Percentiles rank a stretch among this genome's conserved stretches.
phyloP scores from a whole-genome alignment of 108 stramenopile genomes.

The Nitzschia sp. region DNA sequence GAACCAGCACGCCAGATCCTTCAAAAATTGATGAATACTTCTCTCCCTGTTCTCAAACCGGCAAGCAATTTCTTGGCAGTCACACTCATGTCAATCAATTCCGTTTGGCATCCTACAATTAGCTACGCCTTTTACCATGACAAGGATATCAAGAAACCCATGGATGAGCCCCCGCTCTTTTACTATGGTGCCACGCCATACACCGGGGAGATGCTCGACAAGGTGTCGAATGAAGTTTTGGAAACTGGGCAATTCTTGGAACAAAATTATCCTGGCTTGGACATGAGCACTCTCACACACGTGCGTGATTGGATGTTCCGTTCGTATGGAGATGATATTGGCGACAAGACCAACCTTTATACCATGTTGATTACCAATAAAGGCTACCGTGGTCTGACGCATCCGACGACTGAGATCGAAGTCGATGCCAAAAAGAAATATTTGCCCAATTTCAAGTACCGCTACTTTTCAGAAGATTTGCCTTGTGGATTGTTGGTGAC shows the following conservation, averaged over 20 bases:
- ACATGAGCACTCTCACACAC: slow-evolving; percentile 37
- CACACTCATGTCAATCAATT: slow-evolving; percentile 62
- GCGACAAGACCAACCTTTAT: slow-evolving; percentile 52
- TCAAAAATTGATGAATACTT: slow-evolving; percentile 12
- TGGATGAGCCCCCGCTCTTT: slow-evolving; percentile 58
- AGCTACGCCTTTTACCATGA: slow-evolving; percentile 53
- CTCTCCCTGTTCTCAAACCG: slow-evolving; percentile 39
- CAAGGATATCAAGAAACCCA: slow-evolving; percentile 32
- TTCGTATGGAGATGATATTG: slow-evolving; percentile 54
- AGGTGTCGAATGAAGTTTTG: slow-evolving; percentile 50
- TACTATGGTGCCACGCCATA: slow-evolving; percentile 57
- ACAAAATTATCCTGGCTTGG: slow-evolving; percentile 41
- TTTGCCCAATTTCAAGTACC: slow-evolving; percentile 57
- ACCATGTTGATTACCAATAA: slow-evolving; percentile 55
- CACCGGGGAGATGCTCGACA: slow-evolving; percentile 48
- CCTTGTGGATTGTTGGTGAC: slow-evolving; percentile 60
- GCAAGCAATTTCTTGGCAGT: slow-evolving; percentile 55
- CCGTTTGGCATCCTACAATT: slow-evolving; percentile 63
- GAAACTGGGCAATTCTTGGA: slow-evolving; percentile 29
- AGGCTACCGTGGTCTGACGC: slow-evolving; percentile 55
- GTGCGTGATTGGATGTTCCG: slow-evolving; percentile 55
- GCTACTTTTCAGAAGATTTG: slow-evolving; percentile 63
- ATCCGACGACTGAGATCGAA: slow-evolving; percentile 44
- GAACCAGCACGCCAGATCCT: neutral
- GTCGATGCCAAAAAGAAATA: slow-evolving; percentile 32